Base-by-base conservation (phyloP, 2,329 filamentous ascomycete species). In the Colletotrichum nymphaeae region DNA sequence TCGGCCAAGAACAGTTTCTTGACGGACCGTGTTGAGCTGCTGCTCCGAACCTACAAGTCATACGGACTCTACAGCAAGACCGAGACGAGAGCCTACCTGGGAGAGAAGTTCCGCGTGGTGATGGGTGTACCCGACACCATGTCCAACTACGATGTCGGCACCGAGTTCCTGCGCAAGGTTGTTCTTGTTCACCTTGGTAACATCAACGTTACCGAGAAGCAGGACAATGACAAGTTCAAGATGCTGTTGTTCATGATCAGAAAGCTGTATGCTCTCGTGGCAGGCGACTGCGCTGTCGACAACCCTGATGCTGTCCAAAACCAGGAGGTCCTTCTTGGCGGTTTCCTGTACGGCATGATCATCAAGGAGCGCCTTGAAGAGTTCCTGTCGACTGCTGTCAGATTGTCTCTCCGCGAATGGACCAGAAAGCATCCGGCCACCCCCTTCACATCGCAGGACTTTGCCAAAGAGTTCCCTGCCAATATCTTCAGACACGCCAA, bases 281-380 rank as follows among this genome's bases (percentile, higher is more conserved):
- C 95, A 74, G 95, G 96, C 69, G 96, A 98, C 76, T 98, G 96
- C 81, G 90, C 95, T 5, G 91, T 95, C 5, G 97, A 99, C 85
- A 98, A 99, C 80, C 96, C 97, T 1, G 97, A 99, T 88, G 95
- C 97, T 12, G 93, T 98, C 22, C 95, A 97, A 79, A 98, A 97
- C 82, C 97, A 99, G 80, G 97, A 99, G 83, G 93, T 98, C 71
- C 87, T 99, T 28, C 90, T 99, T 1, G 96, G 96, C 66, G 96
- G 97, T 9, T 97, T 97, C 80, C 86, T 99, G 14, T 99, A 97
- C 80, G 94, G 94, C 69, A 96, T 97, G 91, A 95, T 99, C 66
- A 86, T 99, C 77, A 99, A 99, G 85, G 97, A 99, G 83, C 91
- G 93, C 71, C 86, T 99, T 11, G 96, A 99, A 74, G 97, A 98